Percentiles rank a stretch among this genome's conserved stretches.
Evolutionary conservation across 2,329 filamentous ascomycete species (phyloP).

Genomic region (Periconia macrospinosa): DNA sequence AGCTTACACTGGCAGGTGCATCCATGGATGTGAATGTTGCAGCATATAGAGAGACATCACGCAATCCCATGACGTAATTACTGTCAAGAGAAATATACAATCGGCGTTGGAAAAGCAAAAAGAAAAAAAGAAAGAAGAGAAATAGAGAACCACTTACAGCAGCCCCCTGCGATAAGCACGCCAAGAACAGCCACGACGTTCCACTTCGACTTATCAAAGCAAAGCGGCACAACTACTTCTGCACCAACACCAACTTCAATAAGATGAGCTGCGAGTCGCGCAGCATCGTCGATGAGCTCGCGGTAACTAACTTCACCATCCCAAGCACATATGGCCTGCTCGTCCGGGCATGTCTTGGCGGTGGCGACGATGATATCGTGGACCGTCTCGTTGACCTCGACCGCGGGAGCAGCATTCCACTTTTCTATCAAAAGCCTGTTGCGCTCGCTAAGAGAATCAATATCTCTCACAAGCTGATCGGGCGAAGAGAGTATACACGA

Average conservation of each 20-base stretch:
- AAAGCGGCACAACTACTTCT: constrained; percentile 28
- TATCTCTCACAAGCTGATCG: constrained; percentile 4
- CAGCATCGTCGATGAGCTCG: constrained; percentile 18
- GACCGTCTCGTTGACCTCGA: constrained; percentile 15
- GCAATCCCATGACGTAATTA: background rate
- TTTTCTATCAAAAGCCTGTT: constrained; percentile 22
- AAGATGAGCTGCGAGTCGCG: constrained; percentile 18
- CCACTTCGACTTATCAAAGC: constrained; percentile 39
- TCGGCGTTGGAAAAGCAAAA: background rate
- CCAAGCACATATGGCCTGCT: constrained; percentile 27
- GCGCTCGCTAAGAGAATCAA: constrained; percentile 18
- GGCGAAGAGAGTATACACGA: constrained; percentile 12
- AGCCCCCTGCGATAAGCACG: constrained; percentile 35
- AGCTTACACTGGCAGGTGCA: background rate
- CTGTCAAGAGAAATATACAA: background rate
- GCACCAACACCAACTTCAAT: constrained; percentile 22
- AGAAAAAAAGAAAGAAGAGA: background rate
- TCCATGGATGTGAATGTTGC: background rate
- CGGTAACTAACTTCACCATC: constrained; percentile 29
- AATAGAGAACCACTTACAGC: constrained; percentile 20
- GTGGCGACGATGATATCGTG: constrained; percentile 19
- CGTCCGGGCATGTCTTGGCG: constrained; percentile 10
- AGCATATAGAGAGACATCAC: background rate
- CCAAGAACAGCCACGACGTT: constrained; percentile 34
- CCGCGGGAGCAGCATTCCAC: constrained; percentile 20